phyloP scores from a whole-genome alignment of 2,329 filamentous ascomycete genomes.

The Claviceps purpurea region DNA sequence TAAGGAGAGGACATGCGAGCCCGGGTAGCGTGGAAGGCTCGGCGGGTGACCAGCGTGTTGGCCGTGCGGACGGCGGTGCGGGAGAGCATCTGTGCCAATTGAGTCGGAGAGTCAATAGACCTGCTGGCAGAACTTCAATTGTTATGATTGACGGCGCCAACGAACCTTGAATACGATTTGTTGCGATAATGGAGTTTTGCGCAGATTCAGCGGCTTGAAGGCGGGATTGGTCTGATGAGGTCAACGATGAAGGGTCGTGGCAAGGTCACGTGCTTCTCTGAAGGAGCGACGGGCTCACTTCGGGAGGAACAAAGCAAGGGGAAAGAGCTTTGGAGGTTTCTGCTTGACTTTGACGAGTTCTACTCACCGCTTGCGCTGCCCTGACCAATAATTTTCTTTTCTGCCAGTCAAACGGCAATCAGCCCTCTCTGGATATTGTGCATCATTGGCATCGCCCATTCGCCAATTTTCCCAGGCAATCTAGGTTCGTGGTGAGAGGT shows the following conservation, averaged over 20 bases:
- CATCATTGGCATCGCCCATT: conserved; percentile 3
- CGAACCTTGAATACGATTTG: conserved; percentile 5
- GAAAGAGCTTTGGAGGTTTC: background rate
- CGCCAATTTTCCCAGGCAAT: background rate
- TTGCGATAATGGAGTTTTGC: conserved; percentile 13
- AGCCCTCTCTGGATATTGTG: conserved; percentile 1
- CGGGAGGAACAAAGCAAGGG: background rate
- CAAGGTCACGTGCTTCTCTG: too few relatives aligned
- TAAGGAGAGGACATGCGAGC: conserved; percentile 77
- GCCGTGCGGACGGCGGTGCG: conserved; percentile 53
- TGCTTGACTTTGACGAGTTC: background rate
- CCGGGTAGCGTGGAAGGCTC: conserved; percentile 87
- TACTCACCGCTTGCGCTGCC: conserved; percentile 13
- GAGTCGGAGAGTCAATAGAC: conserved; percentile 26
- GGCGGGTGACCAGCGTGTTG: conserved; percentile 63
- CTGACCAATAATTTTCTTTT: conserved; percentile 11
- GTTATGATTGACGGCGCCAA: conserved; percentile 6
- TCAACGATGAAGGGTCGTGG: conserved; percentile 14
- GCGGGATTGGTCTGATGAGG: conserved; percentile 19
- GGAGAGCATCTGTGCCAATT: conserved; percentile 59
- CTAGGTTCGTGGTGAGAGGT: background rate
- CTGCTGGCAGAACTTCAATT: background rate
- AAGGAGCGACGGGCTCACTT: background rate
- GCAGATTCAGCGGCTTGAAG: conserved; percentile 8
- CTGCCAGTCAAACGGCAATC: conserved; percentile 9